Conservation (phyloP, 2,329 filamentous ascomycete genomes). For the Pseudogymnoascus sp. region DNA sequence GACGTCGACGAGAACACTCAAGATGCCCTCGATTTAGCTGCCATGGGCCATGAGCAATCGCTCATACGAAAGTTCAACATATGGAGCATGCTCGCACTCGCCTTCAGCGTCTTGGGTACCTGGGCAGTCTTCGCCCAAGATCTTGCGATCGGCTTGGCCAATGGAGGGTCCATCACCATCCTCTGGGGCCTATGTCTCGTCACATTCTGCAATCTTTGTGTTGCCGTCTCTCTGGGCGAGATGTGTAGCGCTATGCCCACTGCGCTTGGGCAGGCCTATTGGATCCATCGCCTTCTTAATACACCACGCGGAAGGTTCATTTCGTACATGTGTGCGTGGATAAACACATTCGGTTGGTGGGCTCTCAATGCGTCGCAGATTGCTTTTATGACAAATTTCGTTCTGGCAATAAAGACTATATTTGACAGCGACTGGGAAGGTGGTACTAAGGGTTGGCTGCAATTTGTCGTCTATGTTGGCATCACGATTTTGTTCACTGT, state of each 20-base stretch:
- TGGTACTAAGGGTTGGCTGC: constrained; percentile 42
- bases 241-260: constrained; percentile 54
- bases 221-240: constrained; percentile 50
- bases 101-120: constrained; percentile 52
- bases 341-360: constrained; percentile 56
- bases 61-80: constrained; percentile 44
- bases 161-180: constrained; percentile 48
- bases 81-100: constrained; percentile 52
- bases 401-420: constrained; percentile 51
- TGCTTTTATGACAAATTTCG: constrained; percentile 53
- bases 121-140: constrained; percentile 53
- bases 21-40: constrained; percentile 37
- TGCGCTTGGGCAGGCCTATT: constrained; percentile 54
- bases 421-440: constrained; percentile 44
- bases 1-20: constrained; percentile 32
- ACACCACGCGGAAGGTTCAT: constrained; percentile 40
- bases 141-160: constrained; percentile 46
- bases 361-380: constrained; percentile 49
- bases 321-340: constrained; percentile 54
- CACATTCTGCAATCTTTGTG: constrained; percentile 46
- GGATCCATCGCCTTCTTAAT: constrained; percentile 42
- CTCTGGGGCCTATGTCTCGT: constrained; percentile 52
- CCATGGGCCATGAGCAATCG: constrained; percentile 38
- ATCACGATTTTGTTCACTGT: constrained; percentile 43
- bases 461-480: constrained; percentile 50